A percentile compares a stretch with the other conserved stretches of the same genome.
phyloP scores from a whole-genome alignment of 148 eudicot genomes.

The Diospyros kaki region DNA sequence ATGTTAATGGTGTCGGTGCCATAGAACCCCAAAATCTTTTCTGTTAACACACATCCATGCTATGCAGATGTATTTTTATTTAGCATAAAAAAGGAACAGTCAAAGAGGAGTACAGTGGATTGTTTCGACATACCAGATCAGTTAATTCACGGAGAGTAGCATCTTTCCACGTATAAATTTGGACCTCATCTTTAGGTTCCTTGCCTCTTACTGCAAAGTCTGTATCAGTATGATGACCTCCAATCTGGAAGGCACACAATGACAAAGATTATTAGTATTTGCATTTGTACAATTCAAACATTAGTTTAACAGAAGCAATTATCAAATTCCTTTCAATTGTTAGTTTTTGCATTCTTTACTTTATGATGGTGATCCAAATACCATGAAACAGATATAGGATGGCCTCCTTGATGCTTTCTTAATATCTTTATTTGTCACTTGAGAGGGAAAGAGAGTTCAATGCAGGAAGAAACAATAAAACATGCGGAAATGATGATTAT shows the following conservation, averaged over 20 bases:
- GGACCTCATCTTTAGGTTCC: conserved; percentile 98
- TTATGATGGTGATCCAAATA: too few relatives aligned
- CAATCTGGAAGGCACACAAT: conserved; percentile 38
- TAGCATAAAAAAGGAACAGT: background rate
- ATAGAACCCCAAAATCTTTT: background rate
- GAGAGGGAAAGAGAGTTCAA: too few relatives aligned
- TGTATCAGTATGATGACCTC: conserved; percentile 73
- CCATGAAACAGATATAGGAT: too few relatives aligned
- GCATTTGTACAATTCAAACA: conserved; percentile 1
- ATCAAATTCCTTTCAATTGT: background rate
- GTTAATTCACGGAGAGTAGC: conserved; percentile 94
- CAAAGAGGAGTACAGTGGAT: background rate
- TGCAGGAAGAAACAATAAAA: too few relatives aligned
- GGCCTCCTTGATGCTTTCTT: too few relatives aligned
- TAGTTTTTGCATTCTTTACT: too few relatives aligned
- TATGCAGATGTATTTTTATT: background rate
- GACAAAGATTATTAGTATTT: background rate
- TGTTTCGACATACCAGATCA: conserved; percentile 65
- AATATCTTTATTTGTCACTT: too few relatives aligned
- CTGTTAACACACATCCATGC: background rate
- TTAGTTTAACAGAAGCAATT: background rate
- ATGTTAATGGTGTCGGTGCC: background rate
- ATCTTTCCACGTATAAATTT: conserved; percentile 98
- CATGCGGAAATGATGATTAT: too few relatives aligned
- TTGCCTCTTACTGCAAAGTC: conserved; percentile 89